Evolutionary conservation across 805 yeast genomes (phyloP).

Genomic region (Myxozyma monticola): DNA sequence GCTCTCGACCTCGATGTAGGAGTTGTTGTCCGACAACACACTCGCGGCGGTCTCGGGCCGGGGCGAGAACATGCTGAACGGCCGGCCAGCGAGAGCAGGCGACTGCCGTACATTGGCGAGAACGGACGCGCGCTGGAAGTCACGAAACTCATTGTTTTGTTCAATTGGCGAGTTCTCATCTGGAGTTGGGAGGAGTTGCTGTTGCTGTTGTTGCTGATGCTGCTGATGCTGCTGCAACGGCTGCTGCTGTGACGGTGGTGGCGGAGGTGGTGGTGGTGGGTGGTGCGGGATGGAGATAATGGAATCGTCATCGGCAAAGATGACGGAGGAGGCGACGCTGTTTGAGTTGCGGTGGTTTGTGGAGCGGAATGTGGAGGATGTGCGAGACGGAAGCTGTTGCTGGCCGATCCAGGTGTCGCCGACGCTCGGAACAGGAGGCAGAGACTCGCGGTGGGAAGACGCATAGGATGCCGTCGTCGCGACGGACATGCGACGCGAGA

Average conservation of each 20-base stretch:
- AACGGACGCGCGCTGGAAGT: conserved; percentile 6
- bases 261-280: neutral
- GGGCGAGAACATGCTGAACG: conserved; percentile 16
- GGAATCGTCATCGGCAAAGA: neutral
- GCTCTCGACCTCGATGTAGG: conserved; percentile 28
- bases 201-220: neutral
- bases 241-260: neutral
- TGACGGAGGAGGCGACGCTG: conserved; percentile 5
- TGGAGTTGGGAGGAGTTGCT: no score
- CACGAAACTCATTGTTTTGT: conserved; percentile 1
- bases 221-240: neutral
- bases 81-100: conserved; percentile 2
- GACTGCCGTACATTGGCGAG: conserved; percentile 2
- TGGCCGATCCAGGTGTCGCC: conserved; percentile 50
- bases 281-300: neutral
- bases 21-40: conserved; percentile 25
- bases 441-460: conserved; percentile 24
- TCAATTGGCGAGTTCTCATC: conserved; percentile 9
- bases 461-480: conserved; percentile 36
- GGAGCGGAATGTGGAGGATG: conserved; percentile 5
- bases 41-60: conserved; percentile 15
- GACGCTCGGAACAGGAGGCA: conserved; percentile 41
- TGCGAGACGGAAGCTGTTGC: conserved; percentile 2
- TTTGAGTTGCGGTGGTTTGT: conserved; percentile 5
- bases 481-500: conserved; percentile 37